phyloP scores from a whole-genome alignment of 257 asterid genomes.

The Oldenlandia corymbosa region DNA sequence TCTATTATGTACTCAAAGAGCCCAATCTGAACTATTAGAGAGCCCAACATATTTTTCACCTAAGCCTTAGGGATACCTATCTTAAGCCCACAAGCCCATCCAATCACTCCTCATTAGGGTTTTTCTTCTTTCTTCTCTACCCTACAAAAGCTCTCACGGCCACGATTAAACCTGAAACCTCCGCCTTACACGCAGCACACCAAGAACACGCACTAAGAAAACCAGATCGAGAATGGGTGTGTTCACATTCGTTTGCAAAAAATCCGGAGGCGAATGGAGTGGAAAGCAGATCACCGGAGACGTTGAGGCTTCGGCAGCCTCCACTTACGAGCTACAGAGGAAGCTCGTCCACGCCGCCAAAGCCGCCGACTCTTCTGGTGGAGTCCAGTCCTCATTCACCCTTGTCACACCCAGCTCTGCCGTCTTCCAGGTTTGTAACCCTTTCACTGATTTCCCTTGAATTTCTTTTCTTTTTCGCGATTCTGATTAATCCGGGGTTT shows the following conservation, averaged over 20 bases:
- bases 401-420: slow-evolving; percentile 58
- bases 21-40: no score
- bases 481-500: not conserved
- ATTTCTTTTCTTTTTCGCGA: not conserved
- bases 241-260: slow-evolving; percentile 45
- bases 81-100: no score
- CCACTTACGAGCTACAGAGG: slow-evolving; percentile 59
- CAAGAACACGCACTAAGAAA: not conserved
- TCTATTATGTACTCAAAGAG: no score
- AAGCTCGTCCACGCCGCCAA: slow-evolving; percentile 72
- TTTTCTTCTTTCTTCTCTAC: no score
- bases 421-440: slow-evolving; percentile 59
- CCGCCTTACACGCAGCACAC: not conserved
- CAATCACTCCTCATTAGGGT: no score
- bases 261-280: slow-evolving; percentile 40
- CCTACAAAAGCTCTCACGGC: no score
- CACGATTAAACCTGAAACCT: no score
- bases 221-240: slow-evolving; percentile 43
- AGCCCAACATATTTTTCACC: no score
- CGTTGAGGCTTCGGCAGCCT: slow-evolving; percentile 43
- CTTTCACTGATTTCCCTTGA: no score
- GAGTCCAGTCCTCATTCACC: slow-evolving; percentile 74
- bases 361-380: slow-evolving; percentile 69
- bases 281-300: slow-evolving; percentile 57
- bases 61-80: no score